Conservation (phyloP, 306 rosid species). For the Lathyrus oleraceus region DNA sequence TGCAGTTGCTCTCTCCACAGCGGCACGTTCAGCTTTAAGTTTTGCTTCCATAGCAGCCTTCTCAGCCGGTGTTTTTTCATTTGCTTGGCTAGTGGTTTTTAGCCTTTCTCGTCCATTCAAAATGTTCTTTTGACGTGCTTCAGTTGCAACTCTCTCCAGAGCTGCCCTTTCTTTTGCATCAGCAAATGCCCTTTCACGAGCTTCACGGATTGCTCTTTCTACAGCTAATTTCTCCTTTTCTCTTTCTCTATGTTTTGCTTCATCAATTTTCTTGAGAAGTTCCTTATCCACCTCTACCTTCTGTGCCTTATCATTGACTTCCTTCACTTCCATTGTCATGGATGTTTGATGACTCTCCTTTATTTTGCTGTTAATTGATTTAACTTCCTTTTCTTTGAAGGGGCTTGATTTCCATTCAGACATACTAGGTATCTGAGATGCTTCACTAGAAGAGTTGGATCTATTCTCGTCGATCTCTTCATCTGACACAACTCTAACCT, state of each 20-base stretch:
- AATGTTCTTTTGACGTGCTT: conserved; percentile 65
- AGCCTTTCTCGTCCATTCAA: conserved; percentile 62
- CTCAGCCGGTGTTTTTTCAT: conserved; percentile 59
- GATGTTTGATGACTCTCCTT: conserved; percentile 42
- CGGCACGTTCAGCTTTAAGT: conserved; percentile 87
- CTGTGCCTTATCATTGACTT: conserved; percentile 34
- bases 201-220: conserved; percentile 87
- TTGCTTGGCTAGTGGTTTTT: conserved; percentile 52
- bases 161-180: conserved; percentile 79
- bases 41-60: conserved; percentile 79
- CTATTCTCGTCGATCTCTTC: conserved; percentile 45
- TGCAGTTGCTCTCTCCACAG: conserved; percentile 85
- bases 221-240: conserved; percentile 76
- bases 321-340: conserved; percentile 44
- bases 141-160: conserved; percentile 63
- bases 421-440: conserved; percentile 44
- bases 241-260: conserved; percentile 65
- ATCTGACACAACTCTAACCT: conserved; percentile 44
- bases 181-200: conserved; percentile 93
- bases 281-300: conserved; percentile 58
- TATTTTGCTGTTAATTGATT: conserved; percentile 28
- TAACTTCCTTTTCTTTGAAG: conserved; percentile 39
- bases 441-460: conserved; percentile 42
- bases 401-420: conserved; percentile 41
- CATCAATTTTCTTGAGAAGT: conserved; percentile 53